Evolutionary conservation across 2,329 filamentous ascomycete genomes (phyloP).

Genomic region (Fusarium graminum): DNA sequence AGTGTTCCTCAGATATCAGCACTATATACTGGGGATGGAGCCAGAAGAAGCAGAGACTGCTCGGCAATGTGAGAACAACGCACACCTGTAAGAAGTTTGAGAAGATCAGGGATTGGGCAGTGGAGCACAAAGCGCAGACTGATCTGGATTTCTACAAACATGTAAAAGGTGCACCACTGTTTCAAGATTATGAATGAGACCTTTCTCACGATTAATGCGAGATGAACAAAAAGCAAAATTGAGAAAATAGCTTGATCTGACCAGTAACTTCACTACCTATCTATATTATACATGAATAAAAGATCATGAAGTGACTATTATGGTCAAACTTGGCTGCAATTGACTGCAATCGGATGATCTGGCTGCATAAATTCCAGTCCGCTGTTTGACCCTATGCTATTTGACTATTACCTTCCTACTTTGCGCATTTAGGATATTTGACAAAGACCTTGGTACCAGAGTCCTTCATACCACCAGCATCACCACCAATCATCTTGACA

Average conservation of each 20-base stretch:
- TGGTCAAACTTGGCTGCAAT: no score
- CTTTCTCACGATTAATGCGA: no score
- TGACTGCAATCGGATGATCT: no score
- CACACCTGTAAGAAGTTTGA: conserved; percentile 19
- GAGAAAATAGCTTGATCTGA: background rate
- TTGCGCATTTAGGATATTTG: conserved; percentile 20
- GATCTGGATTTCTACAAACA: conserved; percentile 15
- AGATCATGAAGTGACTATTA: background rate
- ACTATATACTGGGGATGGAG: conserved; percentile 22
- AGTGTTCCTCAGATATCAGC: conserved; percentile 11
- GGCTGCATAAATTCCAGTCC: background rate
- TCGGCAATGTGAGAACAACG: conserved; percentile 13
- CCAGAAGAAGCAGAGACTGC: conserved; percentile 15
- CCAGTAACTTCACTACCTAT: no score
- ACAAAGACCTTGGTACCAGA: conserved; percentile 16
- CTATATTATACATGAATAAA: no score
- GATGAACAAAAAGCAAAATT: no score
- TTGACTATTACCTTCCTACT: background rate
- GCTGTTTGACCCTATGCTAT: rapidly evolving
- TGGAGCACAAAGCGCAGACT: conserved; percentile 10
- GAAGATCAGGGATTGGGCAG: conserved; percentile 17
- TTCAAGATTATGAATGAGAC: background rate
- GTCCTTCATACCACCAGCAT: conserved; percentile 4
- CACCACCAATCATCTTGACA: conserved; percentile 10
- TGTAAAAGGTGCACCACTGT: conserved; percentile 5